Evolutionary conservation across 352 stramenopile genomes (phyloP).

Genomic region (Globisporangium cederbergense): DNA sequence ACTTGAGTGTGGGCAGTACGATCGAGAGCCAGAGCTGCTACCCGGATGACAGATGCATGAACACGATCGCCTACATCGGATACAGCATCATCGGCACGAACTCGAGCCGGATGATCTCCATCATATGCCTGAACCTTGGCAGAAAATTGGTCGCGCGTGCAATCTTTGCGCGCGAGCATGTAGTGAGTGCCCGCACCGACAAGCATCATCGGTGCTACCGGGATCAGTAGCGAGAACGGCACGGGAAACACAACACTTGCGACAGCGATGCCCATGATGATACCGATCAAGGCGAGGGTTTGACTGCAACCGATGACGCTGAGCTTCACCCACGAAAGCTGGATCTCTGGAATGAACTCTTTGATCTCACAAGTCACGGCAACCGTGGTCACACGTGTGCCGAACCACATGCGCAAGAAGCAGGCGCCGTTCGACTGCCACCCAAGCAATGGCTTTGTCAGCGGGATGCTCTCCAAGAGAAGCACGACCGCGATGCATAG

Average conservation of each 20-base stretch:
- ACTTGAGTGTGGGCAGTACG: constrained; percentile 1
- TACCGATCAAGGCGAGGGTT: not conserved
- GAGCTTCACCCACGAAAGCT: not conserved
- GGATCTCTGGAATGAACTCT: constrained; percentile 1
- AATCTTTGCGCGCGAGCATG: not conserved
- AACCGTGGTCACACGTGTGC: not conserved
- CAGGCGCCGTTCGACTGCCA: not conserved
- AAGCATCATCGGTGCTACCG: not conserved
- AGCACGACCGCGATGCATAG: not conserved
- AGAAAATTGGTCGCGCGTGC: not conserved
- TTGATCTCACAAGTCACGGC: not conserved
- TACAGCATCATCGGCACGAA: not conserved
- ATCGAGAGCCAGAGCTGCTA: not conserved
- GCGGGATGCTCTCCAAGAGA: not conserved
- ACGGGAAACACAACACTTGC: not conserved
- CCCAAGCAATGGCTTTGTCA: not conserved
- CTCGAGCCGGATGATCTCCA: constrained; percentile 1
- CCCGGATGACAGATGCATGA: not conserved
- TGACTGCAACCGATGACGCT: not conserved
- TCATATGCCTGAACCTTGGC: not conserved
- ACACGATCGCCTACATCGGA: not conserved
- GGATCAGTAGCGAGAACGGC: constrained; percentile 2
- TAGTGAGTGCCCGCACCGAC: not conserved
- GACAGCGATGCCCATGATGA: not conserved
- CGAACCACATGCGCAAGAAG: not conserved